Base-by-base conservation (phyloP, 2,329 filamentous ascomycete genomes). In the Colletotrichum godetiae region DNA sequence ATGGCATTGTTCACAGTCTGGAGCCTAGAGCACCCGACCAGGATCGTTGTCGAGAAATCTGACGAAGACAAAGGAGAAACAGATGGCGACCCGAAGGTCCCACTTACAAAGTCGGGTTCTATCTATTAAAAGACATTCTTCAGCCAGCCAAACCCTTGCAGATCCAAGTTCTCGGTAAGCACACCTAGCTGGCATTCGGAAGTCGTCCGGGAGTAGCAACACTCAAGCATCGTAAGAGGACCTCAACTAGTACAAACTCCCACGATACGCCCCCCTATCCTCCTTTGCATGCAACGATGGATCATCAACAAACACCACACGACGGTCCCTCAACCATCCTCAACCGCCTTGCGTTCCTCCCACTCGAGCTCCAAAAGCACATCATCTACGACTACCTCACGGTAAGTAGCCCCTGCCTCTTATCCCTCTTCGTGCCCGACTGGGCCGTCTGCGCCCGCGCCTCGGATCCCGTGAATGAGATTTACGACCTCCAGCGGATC, bases 361-460 rank as follows among this genome's bases (percentile, higher is more conserved):
- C 73, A 7, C 42, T 67, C 27, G 73, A 75, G 27, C 31, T 75
- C 2, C 65, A 74, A 46, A 42, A n/a, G 12, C 27, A 71, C 12
- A 33, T 75, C 13, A 24, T 75, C 27, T 1, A n/a, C n/a, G 63
- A 72, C 19, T 15, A 67, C n/a, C 49, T 74, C 4, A 62, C 57
- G 5, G 59, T 42, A 22, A 27, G 42, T 10, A 70, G 31, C 55
- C 31, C 68, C 53, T 75, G 74, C 29, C 27, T 60, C 67, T 46
- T 74, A 13, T 59, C 58, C 6, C 29, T 74, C 22, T 74, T 75
- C 29, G 56, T 66, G 3, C 62, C 72, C 3, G 67, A 74, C 22
- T 75, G 74, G 67, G 42, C 24, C 29, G 37, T 75, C 31, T 75
- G 74, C 67, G 19, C 58, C 10, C 53, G 72, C 49, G 55, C 33